A percentile compares a stretch with the other conserved stretches of the same genome.
phyloP scores from a whole-genome alignment of 805 yeast species.

The Ogataea thermomethanolica region DNA sequence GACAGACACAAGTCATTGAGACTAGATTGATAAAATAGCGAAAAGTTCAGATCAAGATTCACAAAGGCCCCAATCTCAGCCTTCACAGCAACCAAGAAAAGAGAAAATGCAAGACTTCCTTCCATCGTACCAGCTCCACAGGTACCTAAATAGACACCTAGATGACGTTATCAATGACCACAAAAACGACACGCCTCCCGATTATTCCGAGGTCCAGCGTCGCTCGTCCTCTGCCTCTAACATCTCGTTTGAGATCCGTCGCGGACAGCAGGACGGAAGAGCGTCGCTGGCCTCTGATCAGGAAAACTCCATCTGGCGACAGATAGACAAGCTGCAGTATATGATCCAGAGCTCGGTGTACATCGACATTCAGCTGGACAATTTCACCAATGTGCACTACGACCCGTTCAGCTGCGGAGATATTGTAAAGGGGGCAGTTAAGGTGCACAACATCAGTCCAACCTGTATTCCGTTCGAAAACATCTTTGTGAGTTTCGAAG shows the following conservation, averaged over 20 bases:
- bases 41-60: slow-evolving; percentile 1
- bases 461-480: slow-evolving; percentile 37
- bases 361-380: slow-evolving; percentile 31
- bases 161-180: slow-evolving; percentile 13
- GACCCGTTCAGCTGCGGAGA: slow-evolving; percentile 15
- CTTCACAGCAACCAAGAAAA: neutral
- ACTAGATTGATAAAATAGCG: neutral
- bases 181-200: slow-evolving; percentile 10
- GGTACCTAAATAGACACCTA: slow-evolving; percentile 14
- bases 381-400: slow-evolving; percentile 10
- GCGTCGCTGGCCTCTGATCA: slow-evolving; percentile 5
- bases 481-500: slow-evolving; percentile 44
- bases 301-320: slow-evolving; percentile 14
- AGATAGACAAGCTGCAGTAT: slow-evolving; percentile 11
- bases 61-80: neutral
- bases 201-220: slow-evolving; percentile 2
- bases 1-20: too few relatives aligned
- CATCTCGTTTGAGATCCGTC: neutral
- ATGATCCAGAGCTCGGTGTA: slow-evolving; percentile 17
- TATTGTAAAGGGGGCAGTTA: slow-evolving; percentile 14
- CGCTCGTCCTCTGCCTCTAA: neutral
- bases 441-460: slow-evolving; percentile 13
- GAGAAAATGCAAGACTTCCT: slow-evolving; percentile 26
- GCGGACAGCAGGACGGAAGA: neutral
- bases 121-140: slow-evolving; percentile 21